phyloP scores from a whole-genome alignment of 2,329 filamentous ascomycete genomes.

The Juglanconis sp. region DNA sequence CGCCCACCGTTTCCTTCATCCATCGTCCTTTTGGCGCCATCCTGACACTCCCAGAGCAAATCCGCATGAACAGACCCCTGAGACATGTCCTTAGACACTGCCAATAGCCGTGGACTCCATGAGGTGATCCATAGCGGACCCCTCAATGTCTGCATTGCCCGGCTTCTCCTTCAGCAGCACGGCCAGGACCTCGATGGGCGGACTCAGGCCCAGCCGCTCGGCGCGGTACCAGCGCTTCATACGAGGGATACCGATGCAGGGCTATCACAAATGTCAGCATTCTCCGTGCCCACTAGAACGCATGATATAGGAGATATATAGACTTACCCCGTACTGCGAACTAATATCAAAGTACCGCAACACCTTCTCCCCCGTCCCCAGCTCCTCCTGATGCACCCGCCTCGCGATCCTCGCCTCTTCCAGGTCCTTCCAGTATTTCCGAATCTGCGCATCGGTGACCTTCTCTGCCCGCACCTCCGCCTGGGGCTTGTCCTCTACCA shows the following conservation, averaged over 20 bases:
- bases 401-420: slow-evolving; percentile 66
- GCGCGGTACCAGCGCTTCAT: slow-evolving; percentile 86
- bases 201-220: slow-evolving; percentile 74
- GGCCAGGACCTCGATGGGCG: slow-evolving; percentile 85
- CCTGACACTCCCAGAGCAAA: too few species aligned
- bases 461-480: slow-evolving; percentile 58
- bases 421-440: slow-evolving; percentile 72
- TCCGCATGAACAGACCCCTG: too few species aligned
- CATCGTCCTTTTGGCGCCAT: too few species aligned
- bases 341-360: slow-evolving; percentile 90
- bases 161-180: slow-evolving; percentile 72
- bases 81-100: slow-evolving; percentile 16
- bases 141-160: slow-evolving; percentile 53
- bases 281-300: background rate
- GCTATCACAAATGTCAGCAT: slow-evolving; percentile 47
- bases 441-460: slow-evolving; percentile 66
- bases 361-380: slow-evolving; percentile 78
- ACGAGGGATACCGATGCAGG: slow-evolving; percentile 80
- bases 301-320: background rate
- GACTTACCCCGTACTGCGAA: slow-evolving; percentile 85
- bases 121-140: slow-evolving; percentile 71
- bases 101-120: slow-evolving; percentile 48
- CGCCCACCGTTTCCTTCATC: background rate
- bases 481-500: slow-evolving; percentile 41
- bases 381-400: slow-evolving; percentile 72